Evolutionary conservation across 306 rosid species (phyloP).

Genomic region (Phaseolus lunatus): DNA sequence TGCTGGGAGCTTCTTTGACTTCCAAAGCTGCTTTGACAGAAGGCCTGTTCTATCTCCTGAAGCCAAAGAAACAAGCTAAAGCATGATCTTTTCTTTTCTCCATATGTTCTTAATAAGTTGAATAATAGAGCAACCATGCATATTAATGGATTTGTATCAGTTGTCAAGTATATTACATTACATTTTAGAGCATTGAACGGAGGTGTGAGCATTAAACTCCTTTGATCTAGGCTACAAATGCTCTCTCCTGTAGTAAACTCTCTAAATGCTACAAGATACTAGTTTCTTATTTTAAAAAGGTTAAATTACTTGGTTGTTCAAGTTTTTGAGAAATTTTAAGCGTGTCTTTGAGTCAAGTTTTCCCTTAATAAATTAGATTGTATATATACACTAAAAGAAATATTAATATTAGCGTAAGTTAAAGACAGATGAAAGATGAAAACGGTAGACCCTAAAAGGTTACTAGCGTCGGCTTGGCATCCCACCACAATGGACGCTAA

Average conservation of each 20-base stretch:
- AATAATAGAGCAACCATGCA: neutral
- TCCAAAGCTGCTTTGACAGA: slow-evolving; percentile 47
- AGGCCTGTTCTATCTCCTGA: slow-evolving; percentile 28
- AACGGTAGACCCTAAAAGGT: too few relatives aligned
- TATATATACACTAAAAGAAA: too few relatives aligned
- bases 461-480: too few relatives aligned
- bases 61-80: slow-evolving; percentile 31
- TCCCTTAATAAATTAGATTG: too few relatives aligned
- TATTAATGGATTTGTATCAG: neutral
- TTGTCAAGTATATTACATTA: neutral
- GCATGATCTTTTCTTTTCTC: slow-evolving; percentile 15
- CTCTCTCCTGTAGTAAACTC: neutral
- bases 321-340: too few relatives aligned
- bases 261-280: too few relatives aligned
- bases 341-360: too few relatives aligned
- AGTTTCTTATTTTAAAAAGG: too few relatives aligned
- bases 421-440: too few relatives aligned
- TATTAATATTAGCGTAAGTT: too few relatives aligned
- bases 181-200: neutral
- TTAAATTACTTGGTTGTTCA: too few relatives aligned
- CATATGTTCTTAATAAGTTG: neutral
- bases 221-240: neutral
- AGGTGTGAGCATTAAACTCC: neutral
- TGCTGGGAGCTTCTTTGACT: slow-evolving; percentile 50
- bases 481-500: too few relatives aligned